These are phyloP conservation scores for Colletotrichum costaricense DNA, from an alignment of 2,329 filamentous ascomycete species.

Conservation along the genomic window DNA sequence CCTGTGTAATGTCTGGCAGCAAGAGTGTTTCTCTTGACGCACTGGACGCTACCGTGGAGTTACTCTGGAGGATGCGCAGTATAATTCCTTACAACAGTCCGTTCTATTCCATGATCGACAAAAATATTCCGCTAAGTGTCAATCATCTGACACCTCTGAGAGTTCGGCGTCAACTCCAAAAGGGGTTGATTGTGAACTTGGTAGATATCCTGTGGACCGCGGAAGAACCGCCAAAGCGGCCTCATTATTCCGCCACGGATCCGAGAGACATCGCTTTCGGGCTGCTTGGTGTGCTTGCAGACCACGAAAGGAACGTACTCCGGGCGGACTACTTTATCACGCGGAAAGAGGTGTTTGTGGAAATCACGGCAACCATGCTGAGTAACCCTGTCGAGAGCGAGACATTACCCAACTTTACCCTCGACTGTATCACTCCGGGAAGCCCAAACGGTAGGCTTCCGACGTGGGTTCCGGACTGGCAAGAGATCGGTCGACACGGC, in stretches of 20 bases:
- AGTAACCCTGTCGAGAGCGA: neutral
- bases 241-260: slow-evolving; percentile 37
- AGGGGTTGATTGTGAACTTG: neutral
- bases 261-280: slow-evolving; percentile 39
- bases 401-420: neutral
- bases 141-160: neutral
- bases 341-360: slow-evolving; percentile 16
- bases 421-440: slow-evolving; percentile 31
- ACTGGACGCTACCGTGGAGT: slow-evolving; percentile 27
- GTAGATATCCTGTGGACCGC: neutral
- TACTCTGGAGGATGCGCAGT: neutral
- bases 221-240: slow-evolving; percentile 5
- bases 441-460: slow-evolving; percentile 5
- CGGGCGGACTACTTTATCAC: slow-evolving; percentile 29
- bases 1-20: slow-evolving; percentile 40
- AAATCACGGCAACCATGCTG: slow-evolving; percentile 25
- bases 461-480: slow-evolving; percentile 37
- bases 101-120: no score
- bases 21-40: slow-evolving; percentile 15
- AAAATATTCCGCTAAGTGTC: neutral
- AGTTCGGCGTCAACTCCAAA: neutral
- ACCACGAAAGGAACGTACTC: slow-evolving; percentile 7
- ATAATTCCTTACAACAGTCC: no score
- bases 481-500: slow-evolving; percentile 9
- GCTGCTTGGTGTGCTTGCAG: slow-evolving; percentile 32